Evolutionary conservation across 306 rosid genomes (phyloP), one percentile per base, ranked within the genome.

Genomic region (Pachyrhizus erosus): DNA sequence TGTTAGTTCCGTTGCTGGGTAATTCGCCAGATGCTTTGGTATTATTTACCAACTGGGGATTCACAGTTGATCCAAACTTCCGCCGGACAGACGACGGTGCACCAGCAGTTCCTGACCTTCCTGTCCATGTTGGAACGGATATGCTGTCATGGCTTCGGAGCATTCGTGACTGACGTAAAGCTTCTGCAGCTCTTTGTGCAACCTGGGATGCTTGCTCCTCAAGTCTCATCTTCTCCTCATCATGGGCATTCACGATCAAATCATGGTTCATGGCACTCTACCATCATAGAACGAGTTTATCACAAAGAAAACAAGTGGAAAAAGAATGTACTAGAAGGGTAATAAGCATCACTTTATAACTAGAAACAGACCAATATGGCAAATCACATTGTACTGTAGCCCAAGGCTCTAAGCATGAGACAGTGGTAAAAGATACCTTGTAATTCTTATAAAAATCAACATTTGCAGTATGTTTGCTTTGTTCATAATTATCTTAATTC

Each of bases 211-310:
- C 98, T 78, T 96, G 90, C 91, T 89, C 96, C 46, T 96, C 98
- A 42, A 96, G 97, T 82, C 91, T 90, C 85, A 90, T 40, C 85
- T 91, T 93, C 86, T 96, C 99, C 84, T 84, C 99, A 21, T 91
- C 96, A 21, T 96, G 89, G 66, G 97, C 99, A 72, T 93, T 85
- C 94, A 92, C 85, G 88, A 96, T 96, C 67, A 88, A 45, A 83
- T 96, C 99, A 82, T 96, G 99, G 91, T 93, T 93, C 89, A 92
- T 29, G 52, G 97, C 99, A 64, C 98, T 96, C 98, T 96, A 81
- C 21, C 79, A 65, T 62, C 73, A 57, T 20, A 70, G 57, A 77
- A 70, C 54, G 3, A 18, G 81, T 84, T 77, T 80, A 62, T 33
- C 71, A 78, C 70, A 77, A 69, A 68, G 70, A 40, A 43, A 73